Base-by-base conservation (phyloP, 2,329 filamentous ascomycete genomes). In the Colletotrichum coccodes region DNA sequence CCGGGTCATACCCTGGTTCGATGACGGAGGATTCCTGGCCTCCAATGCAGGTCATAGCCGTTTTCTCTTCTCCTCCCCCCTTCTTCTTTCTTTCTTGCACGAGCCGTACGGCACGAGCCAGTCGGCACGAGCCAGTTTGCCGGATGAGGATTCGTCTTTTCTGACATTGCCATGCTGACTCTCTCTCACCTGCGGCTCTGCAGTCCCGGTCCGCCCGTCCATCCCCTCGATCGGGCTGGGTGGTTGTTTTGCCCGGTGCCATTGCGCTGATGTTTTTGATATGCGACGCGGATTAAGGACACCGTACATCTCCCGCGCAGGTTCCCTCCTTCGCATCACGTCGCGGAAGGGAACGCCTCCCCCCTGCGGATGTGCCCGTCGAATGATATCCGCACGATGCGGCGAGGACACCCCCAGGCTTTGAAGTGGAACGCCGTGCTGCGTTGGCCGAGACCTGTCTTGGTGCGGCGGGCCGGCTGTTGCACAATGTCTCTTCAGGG, bases 181-280 rank as follows among this genome's bases (percentile, higher is more conserved):
- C 38, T 49, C 49, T 23, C 18, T 23, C 40, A 34, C 23, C 11
- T 68, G 53, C 32, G 64, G 64, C 60, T 68, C 60, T 68, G 64
- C 60, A 34, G 64, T 36, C 52, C 46, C 47, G 23, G 42, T 47
- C 46, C n/a, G n/a, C n/a, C n/a, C n/a, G n/a, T n/a, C n/a, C n/a
- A n/a, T n/a, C n/a, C n/a, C n/a, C n/a, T n/a, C n/a, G n/a, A n/a
- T n/a, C n/a, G n/a, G n/a, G n/a, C n/a, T n/a, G n/a, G n/a, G 38
- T 38, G 23, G 30, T 30, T 32, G 42, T 26, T n/a, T 34, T 38
- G 30, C 56, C 26, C 38, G 11, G n/a, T 56, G 28, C 60, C 40
- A 21, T 18, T 50, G 32, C 64, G 64, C 60, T 64, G 64, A 58
- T 68, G 12, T 30, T 46, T 53, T 59, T 64, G 64, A 68, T 59